Percentiles rank a stretch among this genome's conserved stretches.
phyloP scores from a whole-genome alignment of 176 grass and related monocot species.

The Pontederia crassipes region DNA sequence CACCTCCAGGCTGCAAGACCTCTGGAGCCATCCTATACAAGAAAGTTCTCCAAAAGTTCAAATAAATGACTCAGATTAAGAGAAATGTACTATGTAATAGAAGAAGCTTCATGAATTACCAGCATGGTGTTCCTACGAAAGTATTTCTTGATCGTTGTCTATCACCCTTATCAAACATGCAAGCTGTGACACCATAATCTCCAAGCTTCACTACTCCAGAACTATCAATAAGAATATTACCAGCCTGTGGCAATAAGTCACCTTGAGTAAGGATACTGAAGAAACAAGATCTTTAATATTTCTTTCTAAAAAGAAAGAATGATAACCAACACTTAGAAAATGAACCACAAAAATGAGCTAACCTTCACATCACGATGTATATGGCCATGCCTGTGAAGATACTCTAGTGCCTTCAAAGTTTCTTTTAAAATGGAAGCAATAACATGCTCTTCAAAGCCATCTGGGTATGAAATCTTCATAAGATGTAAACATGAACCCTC shows the following conservation, averaged over 20 bases:
- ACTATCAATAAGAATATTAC: constrained; percentile 92
- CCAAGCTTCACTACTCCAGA: constrained; percentile 85
- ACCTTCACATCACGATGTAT: constrained; percentile 99
- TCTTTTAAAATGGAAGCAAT: constrained; percentile 92
- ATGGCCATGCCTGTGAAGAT: constrained; percentile 93
- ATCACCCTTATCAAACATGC: constrained; percentile 98
- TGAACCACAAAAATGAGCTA: constrained; percentile 12
- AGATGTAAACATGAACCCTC: constrained; percentile 95
- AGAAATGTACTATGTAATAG: neutral
- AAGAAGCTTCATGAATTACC: constrained; percentile 28
- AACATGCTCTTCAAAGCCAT: constrained; percentile 84
- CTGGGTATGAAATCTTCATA: constrained; percentile 83
- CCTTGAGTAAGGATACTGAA: neutral
- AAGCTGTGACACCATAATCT: constrained; percentile 92
- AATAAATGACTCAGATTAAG: constrained; percentile 9
- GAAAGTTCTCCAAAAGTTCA: constrained; percentile 24
- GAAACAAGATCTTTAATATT: neutral
- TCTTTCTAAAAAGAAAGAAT: constrained; percentile 15
- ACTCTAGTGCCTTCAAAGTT: constrained; percentile 89
- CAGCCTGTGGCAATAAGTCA: constrained; percentile 42
- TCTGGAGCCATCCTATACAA: constrained; percentile 95
- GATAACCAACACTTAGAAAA: neutral
- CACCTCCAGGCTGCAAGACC: constrained; percentile 85
- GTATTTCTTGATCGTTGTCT: constrained; percentile 92
- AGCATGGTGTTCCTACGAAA: constrained; percentile 98